Evolutionary conservation across 768 basidiomycete species (phyloP).

Genomic region (Russula virescens): DNA sequence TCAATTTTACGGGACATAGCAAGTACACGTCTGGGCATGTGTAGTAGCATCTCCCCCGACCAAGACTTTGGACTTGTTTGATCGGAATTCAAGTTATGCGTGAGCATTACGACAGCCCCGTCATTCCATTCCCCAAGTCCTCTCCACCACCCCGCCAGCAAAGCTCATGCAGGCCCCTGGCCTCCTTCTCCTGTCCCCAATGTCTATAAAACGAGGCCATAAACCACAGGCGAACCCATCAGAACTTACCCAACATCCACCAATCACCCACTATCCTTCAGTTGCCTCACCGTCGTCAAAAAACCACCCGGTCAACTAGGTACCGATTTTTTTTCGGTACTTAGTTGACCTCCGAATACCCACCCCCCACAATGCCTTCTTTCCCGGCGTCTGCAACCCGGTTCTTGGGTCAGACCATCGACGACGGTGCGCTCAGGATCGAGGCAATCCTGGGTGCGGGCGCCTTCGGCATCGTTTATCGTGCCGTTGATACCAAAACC

Average conservation of each 20-base stretch:
- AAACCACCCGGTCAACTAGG: background rate
- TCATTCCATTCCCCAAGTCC: no score
- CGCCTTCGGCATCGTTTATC: slow-evolving; percentile 94
- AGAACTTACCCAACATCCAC: background rate
- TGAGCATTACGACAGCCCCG: no score
- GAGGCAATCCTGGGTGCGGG: slow-evolving; percentile 84
- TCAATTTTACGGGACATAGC: no score
- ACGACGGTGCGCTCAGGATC: slow-evolving; percentile 73
- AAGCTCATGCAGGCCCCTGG: background rate
- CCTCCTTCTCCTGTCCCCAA: background rate
- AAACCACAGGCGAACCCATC: background rate
- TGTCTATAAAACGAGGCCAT: background rate
- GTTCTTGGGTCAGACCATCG: slow-evolving; percentile 41
- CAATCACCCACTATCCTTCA: background rate
- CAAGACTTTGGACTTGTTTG: no score
- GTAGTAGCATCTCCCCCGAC: no score
- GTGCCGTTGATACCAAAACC: slow-evolving; percentile 54
- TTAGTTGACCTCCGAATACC: background rate
- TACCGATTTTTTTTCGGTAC: background rate
- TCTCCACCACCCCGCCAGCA: no score
- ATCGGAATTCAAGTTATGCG: no score
- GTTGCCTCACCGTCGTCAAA: background rate
- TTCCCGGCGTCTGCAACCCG: background rate
- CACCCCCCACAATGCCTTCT: slow-evolving; percentile 6
- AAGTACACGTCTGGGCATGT: no score